Conservation (phyloP, 73 alveolate species). For the Stentor coeruleus region DNA sequence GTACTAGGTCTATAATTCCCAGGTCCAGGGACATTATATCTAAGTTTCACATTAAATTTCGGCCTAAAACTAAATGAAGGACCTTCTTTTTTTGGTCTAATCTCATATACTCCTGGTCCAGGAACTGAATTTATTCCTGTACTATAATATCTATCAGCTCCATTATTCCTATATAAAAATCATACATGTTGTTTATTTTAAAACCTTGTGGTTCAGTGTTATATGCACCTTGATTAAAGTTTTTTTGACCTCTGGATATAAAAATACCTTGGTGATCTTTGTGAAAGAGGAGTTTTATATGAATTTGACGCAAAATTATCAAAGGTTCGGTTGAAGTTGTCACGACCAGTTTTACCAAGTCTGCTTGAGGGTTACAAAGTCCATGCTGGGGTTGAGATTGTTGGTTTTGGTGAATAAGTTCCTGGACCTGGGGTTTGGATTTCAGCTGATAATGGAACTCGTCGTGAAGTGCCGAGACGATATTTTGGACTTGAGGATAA, state of each 20-base stretch:
- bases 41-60: background rate
- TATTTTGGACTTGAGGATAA: background rate
- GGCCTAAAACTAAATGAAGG: background rate
- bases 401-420: background rate
- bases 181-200: background rate
- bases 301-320: too few species aligned
- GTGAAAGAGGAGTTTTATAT: too few species aligned
- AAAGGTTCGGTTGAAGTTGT: too few species aligned
- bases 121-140: background rate
- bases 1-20: background rate
- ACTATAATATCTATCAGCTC: too few species aligned
- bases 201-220: too few species aligned
- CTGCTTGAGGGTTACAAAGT: background rate
- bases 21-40: background rate
- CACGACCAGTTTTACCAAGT: background rate
- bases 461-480: background rate
- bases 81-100: background rate
- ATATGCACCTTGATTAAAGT: too few species aligned
- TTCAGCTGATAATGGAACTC: background rate
- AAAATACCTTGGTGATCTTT: too few species aligned
- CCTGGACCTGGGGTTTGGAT: constrained; percentile 19
- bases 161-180: background rate
- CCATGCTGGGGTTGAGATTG: background rate
- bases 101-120: background rate
- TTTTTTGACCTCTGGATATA: too few species aligned